Percentiles rank a stretch among this genome's conserved stretches.
Evolutionary conservation across 257 asterid genomes (phyloP).

Genomic region (Petrea volubilis): DNA sequence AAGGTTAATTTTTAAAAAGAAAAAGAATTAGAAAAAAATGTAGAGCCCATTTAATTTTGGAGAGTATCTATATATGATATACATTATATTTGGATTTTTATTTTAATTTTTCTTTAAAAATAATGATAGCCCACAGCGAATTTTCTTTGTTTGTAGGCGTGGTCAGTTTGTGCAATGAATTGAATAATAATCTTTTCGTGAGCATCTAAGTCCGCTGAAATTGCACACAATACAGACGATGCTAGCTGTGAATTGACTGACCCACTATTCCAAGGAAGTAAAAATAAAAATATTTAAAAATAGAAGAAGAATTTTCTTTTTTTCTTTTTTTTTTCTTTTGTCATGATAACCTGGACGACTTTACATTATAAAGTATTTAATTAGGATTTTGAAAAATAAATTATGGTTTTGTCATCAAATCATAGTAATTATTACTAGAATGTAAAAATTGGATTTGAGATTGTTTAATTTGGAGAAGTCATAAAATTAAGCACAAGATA

Average conservation of each 20-base stretch:
- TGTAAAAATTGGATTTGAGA: neutral
- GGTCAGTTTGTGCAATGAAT: conserved; percentile 36
- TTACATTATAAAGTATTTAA: neutral
- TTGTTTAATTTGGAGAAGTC: neutral
- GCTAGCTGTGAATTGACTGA: conserved; percentile 26
- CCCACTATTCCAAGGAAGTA: conserved; percentile 15
- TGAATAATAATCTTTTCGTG: conserved; percentile 36
- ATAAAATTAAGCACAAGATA: neutral
- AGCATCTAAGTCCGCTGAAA: conserved; percentile 28
- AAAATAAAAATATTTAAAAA: neutral
- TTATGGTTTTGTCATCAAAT: neutral
- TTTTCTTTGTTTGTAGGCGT: conserved; percentile 26
- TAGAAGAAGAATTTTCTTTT: neutral
- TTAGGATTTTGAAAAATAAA: neutral
- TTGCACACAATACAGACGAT: conserved; percentile 10
- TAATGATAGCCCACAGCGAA: conserved; percentile 27
- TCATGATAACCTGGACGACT: neutral
- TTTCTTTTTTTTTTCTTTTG: neutral
- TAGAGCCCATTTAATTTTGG: conserved; percentile 31
- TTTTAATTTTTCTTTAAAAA: neutral
- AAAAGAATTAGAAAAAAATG: conserved; percentile 6
- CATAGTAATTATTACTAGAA: neutral
- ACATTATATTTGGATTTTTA: too few relatives aligned
- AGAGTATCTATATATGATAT: conserved; percentile 28
- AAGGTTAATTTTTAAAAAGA: conserved; percentile 15